These are phyloP conservation scores for Macaranga tanarius DNA, from an alignment of 441 rosid species.

Conservation along the genomic window DNA sequence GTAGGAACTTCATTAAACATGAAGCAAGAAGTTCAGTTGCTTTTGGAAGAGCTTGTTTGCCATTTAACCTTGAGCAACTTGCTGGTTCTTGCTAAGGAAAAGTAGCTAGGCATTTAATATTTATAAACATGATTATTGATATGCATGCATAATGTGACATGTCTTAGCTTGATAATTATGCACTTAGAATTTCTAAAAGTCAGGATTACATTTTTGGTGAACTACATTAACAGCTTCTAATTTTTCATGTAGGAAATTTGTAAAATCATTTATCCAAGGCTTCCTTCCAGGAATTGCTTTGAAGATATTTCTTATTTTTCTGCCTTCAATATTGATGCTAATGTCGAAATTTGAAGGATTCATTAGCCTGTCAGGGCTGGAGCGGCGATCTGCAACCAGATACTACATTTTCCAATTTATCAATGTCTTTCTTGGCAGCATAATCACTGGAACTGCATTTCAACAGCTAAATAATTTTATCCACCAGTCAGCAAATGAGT, in stretches of 20 bases:
- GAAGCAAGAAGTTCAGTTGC: no score
- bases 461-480: constrained; percentile 71
- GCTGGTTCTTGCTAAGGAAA: no score
- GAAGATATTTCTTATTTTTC: constrained; percentile 85
- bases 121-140: no score
- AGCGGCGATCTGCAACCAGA: constrained; percentile 87
- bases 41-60: no score
- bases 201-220: background rate
- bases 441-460: constrained; percentile 86
- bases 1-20: no score
- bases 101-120: no score
- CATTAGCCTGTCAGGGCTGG: constrained; percentile 64
- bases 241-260: constrained; percentile 45
- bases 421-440: constrained; percentile 91
- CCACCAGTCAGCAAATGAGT: constrained; percentile 87
- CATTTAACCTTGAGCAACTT: no score
- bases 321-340: constrained; percentile 89
- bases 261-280: constrained; percentile 86
- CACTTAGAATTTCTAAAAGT: no score
- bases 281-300: constrained; percentile 94
- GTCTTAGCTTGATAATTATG: no score
- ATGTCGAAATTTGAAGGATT: constrained; percentile 98
- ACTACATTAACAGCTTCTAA: background rate
- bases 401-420: constrained; percentile 85
- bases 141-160: no score